Base-by-base conservation (phyloP, 1,284 basidiomycete species). In the Tilletia setariae region DNA sequence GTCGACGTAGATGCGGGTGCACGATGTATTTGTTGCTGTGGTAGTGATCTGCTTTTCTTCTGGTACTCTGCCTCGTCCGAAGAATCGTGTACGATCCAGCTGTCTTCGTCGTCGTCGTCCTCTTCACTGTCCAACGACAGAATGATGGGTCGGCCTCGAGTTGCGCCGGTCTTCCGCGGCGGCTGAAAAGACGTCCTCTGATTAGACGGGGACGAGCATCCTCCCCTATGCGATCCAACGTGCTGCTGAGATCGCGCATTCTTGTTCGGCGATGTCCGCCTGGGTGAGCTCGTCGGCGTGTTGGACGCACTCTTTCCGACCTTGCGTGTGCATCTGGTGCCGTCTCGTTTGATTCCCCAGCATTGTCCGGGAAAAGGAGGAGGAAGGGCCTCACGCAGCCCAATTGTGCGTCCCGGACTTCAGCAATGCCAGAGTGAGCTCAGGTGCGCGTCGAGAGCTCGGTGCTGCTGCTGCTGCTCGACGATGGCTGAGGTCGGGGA, bases 261-360 rank as follows among this genome's bases (percentile, higher is more conserved):
- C 35, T 40, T 40, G 35, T 4, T 40, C 35, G 35, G 35, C 35
- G 35, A 40, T 40, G 35, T 4, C 35, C 35, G 4, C 11, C 35
- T 6, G 7, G 15, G 15, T 2, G 25, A 19, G 7, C 30, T 40
- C 15, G 3, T 13, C 63, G 67, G 35, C n/a, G 23, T 64, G 21
- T 28, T 47, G n/a, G 16, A 53, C 66, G 19, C 32, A 23, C 40
- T 30, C 25, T 67, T 66, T 11, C 53, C 68, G 15, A 56, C 53
- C 30, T 44, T 49, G 2, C 75, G 68, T 1, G 70, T 76, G 63
- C 76, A 78, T 9, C 76, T 62, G 6, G 64, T 63, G 0, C 74
- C 74, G 43, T 78, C 74, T 61, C 70, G 66, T 16, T 71, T 76
- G 46, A 76, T 77, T 2, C 76, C 76, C 74, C 74, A 75, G 66